Evolutionary conservation across 768 basidiomycete species (phyloP), one percentile per base, ranked within the genome.

Genomic region (Auriscalpium microsporum): DNA sequence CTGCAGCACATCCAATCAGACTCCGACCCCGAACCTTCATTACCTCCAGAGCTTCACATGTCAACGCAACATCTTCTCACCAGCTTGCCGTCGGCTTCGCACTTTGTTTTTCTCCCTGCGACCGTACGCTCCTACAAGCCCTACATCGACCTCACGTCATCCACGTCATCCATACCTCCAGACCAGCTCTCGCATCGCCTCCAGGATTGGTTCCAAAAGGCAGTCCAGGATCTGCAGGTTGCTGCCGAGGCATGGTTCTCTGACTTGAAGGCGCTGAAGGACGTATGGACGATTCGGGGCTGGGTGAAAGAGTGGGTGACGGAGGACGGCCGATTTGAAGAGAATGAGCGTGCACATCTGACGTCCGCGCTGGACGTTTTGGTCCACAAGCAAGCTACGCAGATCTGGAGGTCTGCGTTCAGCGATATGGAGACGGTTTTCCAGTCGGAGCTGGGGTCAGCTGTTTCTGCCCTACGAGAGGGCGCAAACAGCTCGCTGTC

Each of bases 51-150:
- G 59, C 75, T 85, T 8, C 74, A 73, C 45, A 70, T 94, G 42
- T 83, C 83, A 6, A 90, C 90, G 0, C 78, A 84, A 46, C 68
- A 75, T 1, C 71, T 95, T 28, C 75, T 97, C 17, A 72, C 77
- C 23, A 76, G 77, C 9, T 77, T 95, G 21, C 92, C 92, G 0
- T 93, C 94, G 0, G 87, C 91, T 0, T 82, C 87, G 23, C 88
- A 93, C 59, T 82, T 94, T 58, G 78, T 84, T 14, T 77, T 90
- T 53, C 78, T 97, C 0, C 91, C 93, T 0, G 64, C 74, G 1
- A 78, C 74, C 56, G 78, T 97, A 57, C 79, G 78, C 60, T 77
- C 79, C 5, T 96, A 94, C 69, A 89, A 84, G 62, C 94, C 94
- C 9, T 94, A 90, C 67, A 80, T 95, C 57, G 86, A 93, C 62